Base-by-base conservation (phyloP, 306 rosid genomes). In the Coriaria nepalensis region DNA sequence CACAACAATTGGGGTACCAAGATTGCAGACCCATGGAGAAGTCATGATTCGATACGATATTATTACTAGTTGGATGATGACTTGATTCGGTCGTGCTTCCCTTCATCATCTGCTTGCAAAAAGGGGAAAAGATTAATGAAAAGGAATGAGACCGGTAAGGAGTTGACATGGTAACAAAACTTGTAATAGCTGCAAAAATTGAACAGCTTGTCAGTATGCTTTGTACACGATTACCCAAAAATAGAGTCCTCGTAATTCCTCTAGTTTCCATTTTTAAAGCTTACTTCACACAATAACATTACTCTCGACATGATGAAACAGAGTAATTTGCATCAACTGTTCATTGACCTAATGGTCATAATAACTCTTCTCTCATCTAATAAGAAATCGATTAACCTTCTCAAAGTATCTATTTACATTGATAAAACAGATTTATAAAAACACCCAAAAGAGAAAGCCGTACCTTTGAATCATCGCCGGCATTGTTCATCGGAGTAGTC, bases 1-100 rank as follows among this genome's bases (percentile, higher is more conserved):
- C 55, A 62, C 98, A 92, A 68, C 61, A 40, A 50, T 82, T 85
- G 56, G 79, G 68, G 58, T 63, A 83, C 98, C 96, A 92, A 47
- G 72, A 73, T 36, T 72, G 76, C 70, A 92, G 53, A 68, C 86
- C 94, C 39, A 55, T 62, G 46, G 87, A 71, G 78, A 92, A 92
- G 68, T 92, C 88, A 47, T 80, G 87, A 61, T 92, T 92, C 51
- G 54, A 55, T 51, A 86, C 36, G 66, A 92, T 66, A 69, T 92
- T 85, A 45, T 69, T 46, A 59, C 70, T 65, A 43, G 13, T 56
- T 62, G 62, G 55, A 35, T 57, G 43, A 53, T 57, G 47, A 53
- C 62, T 76, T 55, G 57, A 33, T 65, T 53, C 46, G 49, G 62
- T 45, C 40, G 40, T 49, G 45, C 35, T 68, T 66, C 58, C 70